Conservation (phyloP, 2,329 filamentous ascomycete genomes). For the Conoideocrella luteorostrata region DNA sequence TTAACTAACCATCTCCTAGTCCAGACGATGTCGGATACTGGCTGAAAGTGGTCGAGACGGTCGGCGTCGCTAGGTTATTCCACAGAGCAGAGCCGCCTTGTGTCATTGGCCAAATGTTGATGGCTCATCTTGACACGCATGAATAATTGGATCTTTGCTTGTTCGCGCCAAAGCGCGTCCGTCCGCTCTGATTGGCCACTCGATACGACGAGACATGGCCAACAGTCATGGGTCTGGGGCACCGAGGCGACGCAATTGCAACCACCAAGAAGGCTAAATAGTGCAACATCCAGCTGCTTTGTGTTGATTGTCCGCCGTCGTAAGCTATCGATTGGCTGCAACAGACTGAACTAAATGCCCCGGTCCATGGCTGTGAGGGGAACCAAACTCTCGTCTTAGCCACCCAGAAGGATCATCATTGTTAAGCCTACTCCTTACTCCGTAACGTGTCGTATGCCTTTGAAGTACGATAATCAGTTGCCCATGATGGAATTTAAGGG, state of each 20-base stretch:
- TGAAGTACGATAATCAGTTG: no score
- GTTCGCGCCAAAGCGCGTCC: slow-evolving; percentile 8
- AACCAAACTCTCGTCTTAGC: slow-evolving; percentile 1
- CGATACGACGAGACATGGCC: neutral
- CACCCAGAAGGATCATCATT: neutral
- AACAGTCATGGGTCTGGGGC: slow-evolving; percentile 2
- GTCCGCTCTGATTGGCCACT: slow-evolving; percentile 4
- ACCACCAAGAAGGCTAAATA: slow-evolving; percentile 5
- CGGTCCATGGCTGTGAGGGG: neutral
- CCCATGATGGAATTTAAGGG: no score
- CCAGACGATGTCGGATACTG: no score
- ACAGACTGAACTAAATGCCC: neutral
- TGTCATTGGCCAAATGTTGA: neutral
- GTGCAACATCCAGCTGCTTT: slow-evolving; percentile 2
- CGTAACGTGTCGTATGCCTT: no score
- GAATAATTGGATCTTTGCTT: slow-evolving; percentile 9
- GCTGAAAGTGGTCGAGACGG: neutral
- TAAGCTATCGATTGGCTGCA: slow-evolving; percentile 4
- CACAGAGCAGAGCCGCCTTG: neutral
- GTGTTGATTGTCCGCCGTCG: neutral
- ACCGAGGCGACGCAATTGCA: neutral
- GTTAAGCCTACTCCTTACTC: no score
- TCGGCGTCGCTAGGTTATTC: neutral
- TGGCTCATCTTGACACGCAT: slow-evolving; percentile 8
- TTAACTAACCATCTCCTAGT: no score